phyloP scores from a whole-genome alignment of 2,329 filamentous ascomycete species.

The Dissoconium aciculare region DNA sequence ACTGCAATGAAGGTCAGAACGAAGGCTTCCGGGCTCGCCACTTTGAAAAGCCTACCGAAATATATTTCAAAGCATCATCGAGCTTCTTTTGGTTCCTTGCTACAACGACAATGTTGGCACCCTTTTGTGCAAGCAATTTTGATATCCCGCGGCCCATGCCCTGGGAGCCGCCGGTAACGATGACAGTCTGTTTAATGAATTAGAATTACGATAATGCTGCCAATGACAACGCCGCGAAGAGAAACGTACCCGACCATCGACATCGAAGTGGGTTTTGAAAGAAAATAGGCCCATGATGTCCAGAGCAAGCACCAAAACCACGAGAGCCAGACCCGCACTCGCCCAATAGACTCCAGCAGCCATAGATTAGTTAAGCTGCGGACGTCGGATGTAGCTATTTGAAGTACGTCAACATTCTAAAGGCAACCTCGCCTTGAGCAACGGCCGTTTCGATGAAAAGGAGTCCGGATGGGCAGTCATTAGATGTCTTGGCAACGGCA shows the following conservation, averaged over 20 bases:
- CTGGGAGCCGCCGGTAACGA: conserved; percentile 84
- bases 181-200: conserved; percentile 48
- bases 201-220: conserved; percentile 1
- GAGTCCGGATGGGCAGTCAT: too few relatives aligned
- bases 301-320: conserved; percentile 26
- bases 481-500: too few relatives aligned
- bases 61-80: conserved; percentile 48
- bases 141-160: conserved; percentile 74
- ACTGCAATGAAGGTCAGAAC: conserved; percentile 30
- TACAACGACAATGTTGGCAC: conserved; percentile 75
- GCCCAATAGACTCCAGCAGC: conserved; percentile 25
- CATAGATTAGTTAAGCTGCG: conserved; percentile 15
- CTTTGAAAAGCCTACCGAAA: conserved; percentile 42
- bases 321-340: conserved; percentile 21
- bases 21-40: too few relatives aligned
- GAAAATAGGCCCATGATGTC: conserved; percentile 53
- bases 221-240: neutral
- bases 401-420: too few relatives aligned
- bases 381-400: neutral
- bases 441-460: too few relatives aligned
- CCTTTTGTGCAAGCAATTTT: conserved; percentile 60
- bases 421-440: too few relatives aligned
- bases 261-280: conserved; percentile 61
- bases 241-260: conserved; percentile 62
- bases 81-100: conserved; percentile 66